Conservation (phyloP, 169 alveolate species). For the Theileria sp. region DNA sequence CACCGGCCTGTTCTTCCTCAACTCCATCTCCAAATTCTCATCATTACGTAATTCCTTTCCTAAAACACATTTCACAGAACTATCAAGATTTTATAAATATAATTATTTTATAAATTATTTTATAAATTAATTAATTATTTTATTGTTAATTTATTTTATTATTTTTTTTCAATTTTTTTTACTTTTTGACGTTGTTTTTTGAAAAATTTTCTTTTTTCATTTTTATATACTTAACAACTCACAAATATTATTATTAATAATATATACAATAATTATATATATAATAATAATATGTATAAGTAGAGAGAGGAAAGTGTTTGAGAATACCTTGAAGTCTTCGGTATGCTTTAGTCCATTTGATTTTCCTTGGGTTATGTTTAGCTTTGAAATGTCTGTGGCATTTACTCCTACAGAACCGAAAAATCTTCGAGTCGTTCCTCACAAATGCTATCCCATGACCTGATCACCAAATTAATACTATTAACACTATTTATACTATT, state of each 20-base stretch:
- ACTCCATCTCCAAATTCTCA: constrained; percentile 93
- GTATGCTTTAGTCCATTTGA: constrained; percentile 98
- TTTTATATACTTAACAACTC: too few species aligned
- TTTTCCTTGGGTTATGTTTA: constrained; percentile 96
- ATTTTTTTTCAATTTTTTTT: too few species aligned
- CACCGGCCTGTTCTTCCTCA: constrained; percentile 92
- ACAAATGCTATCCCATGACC: constrained; percentile 98
- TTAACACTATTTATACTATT: too few species aligned
- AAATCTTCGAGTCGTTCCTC: constrained; percentile 95
- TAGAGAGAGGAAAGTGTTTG: neutral
- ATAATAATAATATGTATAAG: neutral
- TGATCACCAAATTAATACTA: neutral
- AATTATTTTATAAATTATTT: neutral
- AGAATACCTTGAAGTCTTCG: constrained; percentile 85
- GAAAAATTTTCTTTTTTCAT: neutral
- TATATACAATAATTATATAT: too few species aligned
- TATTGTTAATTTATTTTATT: too few species aligned
- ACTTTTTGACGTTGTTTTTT: too few species aligned
- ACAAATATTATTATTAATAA: too few species aligned
- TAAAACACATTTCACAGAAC: too few species aligned
- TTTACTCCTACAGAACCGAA: constrained; percentile 97
- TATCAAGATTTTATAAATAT: too few species aligned
- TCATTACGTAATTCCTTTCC: constrained; percentile 96
- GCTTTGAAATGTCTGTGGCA: constrained; percentile 98
- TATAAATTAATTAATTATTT: neutral